A percentile compares a stretch with the other conserved stretches of the same genome.
Evolutionary conservation across 2,329 filamentous ascomycete species (phyloP).

Genomic region (Pseudocercospora fijiensis): DNA sequence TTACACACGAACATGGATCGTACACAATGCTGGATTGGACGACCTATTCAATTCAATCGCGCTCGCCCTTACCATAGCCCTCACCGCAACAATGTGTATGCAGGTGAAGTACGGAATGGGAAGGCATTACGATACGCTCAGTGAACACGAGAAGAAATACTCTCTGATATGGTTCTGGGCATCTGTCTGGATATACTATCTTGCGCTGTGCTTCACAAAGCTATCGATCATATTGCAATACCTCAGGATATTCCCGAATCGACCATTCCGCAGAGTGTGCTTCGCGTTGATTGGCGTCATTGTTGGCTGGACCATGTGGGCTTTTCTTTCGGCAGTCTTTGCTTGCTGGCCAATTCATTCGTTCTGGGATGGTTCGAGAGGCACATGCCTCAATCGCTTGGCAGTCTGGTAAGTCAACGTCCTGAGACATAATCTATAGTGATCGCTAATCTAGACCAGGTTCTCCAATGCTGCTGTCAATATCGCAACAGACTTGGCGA

Average conservation of each 20-base stretch:
- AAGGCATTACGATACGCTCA: conserved; percentile 25
- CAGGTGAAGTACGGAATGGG: conserved; percentile 36
- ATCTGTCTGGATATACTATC: conserved; percentile 31
- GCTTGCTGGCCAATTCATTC: conserved; percentile 34
- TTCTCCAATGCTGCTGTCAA: conserved; percentile 37
- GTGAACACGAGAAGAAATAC: conserved; percentile 18
- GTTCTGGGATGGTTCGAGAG: conserved; percentile 33
- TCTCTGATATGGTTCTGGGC: conserved; percentile 32
- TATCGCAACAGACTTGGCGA: conserved; percentile 38
- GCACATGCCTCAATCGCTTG: conserved; percentile 31
- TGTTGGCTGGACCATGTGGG: conserved; percentile 32
- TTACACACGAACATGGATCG: conserved; percentile 26
- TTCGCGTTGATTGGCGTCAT: conserved; percentile 33
- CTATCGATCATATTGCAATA: conserved; percentile 40
- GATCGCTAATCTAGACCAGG: conserved; percentile 16
- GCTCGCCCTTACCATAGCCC: conserved; percentile 20
- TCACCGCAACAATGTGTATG: conserved; percentile 26
- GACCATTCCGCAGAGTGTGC: conserved; percentile 30
- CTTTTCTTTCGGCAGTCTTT: conserved; percentile 35
- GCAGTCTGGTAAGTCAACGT: conserved; percentile 32
- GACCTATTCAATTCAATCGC: conserved; percentile 28
- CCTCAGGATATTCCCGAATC: conserved; percentile 36
- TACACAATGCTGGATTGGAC: conserved; percentile 30
- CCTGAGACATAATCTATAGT: neutral
- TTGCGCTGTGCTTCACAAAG: conserved; percentile 34